These are phyloP conservation scores for Colletotrichum spinosum DNA, from an alignment of 2,329 filamentous ascomycete genomes.

Conservation along the genomic window DNA sequence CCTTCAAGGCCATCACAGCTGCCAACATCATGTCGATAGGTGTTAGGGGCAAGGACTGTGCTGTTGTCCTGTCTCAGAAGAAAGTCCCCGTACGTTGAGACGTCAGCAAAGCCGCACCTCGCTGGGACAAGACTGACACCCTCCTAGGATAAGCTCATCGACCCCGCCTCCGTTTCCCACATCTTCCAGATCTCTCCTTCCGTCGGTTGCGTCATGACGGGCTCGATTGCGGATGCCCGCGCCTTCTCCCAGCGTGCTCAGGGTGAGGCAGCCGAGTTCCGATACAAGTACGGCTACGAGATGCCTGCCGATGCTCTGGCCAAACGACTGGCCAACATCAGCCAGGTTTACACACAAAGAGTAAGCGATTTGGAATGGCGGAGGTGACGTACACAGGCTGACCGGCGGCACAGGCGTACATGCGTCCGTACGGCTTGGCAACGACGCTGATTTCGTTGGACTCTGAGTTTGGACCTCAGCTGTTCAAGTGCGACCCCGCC, in stretches of 20 bases:
- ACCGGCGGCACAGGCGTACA: slow-evolving; percentile 76
- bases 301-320: slow-evolving; percentile 98
- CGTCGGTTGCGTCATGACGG: slow-evolving; percentile 98
- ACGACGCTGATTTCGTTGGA: slow-evolving; percentile 96
- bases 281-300: slow-evolving; percentile 99
- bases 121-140: slow-evolving; percentile 47
- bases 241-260: slow-evolving; percentile 93
- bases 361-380: slow-evolving; percentile 59
- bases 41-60: slow-evolving; percentile 95
- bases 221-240: slow-evolving; percentile 96
- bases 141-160: slow-evolving; percentile 94
- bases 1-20: slow-evolving; percentile 99
- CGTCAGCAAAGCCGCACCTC: slow-evolving; percentile 28
- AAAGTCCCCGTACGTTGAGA: slow-evolving; percentile 88
- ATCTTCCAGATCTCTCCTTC: slow-evolving; percentile 97
- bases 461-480: slow-evolving; percentile 89
- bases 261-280: slow-evolving; percentile 96
- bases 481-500: slow-evolving; percentile 98
- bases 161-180: slow-evolving; percentile 95
- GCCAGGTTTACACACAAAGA: slow-evolving; percentile 97
- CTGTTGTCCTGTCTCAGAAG: slow-evolving; percentile 98
- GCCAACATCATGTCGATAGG: slow-evolving; percentile 99
- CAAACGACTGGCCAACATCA: slow-evolving; percentile 98
- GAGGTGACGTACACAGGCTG: slow-evolving; percentile 33
- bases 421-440: slow-evolving; percentile 96